These are phyloP conservation scores for Otatea glauca DNA, from an alignment of 176 grass and related monocot genomes.

Conservation along the genomic window DNA sequence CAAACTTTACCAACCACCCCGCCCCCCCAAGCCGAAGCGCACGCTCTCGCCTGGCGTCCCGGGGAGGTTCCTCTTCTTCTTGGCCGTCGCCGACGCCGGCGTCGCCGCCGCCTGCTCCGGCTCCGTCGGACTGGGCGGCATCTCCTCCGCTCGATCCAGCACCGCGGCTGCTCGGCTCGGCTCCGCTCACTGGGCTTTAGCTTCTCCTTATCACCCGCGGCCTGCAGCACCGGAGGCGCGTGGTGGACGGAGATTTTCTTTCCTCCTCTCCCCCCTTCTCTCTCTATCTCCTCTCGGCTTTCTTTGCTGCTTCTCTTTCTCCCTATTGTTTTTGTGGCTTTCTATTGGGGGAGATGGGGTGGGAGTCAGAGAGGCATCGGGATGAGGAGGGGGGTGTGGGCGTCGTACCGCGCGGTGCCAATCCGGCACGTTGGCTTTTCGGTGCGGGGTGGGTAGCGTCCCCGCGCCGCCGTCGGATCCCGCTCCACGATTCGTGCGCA, in stretches of 20 bases:
- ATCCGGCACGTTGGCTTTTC: constrained; percentile 44
- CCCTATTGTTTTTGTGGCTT: constrained; percentile 41
- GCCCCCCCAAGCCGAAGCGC: neutral
- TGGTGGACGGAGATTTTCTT: constrained; percentile 43
- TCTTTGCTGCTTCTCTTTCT: neutral
- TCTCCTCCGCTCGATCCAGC: constrained; percentile 48
- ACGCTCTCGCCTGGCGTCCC: constrained; percentile 55
- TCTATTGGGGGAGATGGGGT: constrained; percentile 23
- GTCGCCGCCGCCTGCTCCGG: neutral
- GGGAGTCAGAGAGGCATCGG: constrained; percentile 39
- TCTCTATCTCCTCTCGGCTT: neutral
- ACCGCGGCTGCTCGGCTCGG: neutral
- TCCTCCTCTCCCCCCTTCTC: too few species aligned
- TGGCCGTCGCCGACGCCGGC: constrained; percentile 20
- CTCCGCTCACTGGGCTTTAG: neutral
- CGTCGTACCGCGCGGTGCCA: constrained; percentile 27
- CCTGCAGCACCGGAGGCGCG: neutral
- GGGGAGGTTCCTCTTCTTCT: constrained; percentile 75
- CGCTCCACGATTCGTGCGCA: constrained; percentile 45
- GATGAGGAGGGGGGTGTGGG: constrained; percentile 19
- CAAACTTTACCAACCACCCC: neutral
- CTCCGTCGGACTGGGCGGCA: constrained; percentile 41
- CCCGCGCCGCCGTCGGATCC: constrained; percentile 31
- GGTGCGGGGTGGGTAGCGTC: constrained; percentile 29
- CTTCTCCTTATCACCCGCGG: neutral